These are phyloP conservation scores for Earliella scabrosa DNA, from an alignment of 1,284 basidiomycete species.

Conservation along the genomic window DNA sequence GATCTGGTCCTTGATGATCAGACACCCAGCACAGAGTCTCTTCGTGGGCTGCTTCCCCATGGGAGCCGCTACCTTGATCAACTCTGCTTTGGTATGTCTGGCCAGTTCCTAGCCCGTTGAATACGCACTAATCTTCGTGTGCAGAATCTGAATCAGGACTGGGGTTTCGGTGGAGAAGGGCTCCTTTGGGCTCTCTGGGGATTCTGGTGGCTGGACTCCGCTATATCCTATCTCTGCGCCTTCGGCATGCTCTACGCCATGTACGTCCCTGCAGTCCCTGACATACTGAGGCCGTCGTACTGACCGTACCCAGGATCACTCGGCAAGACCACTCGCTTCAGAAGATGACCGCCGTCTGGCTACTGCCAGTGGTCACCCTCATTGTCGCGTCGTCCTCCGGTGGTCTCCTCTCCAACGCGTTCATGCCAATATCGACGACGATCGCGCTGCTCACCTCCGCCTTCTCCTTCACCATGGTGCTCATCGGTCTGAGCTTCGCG, in stretches of 20 bases:
- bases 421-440: constrained; percentile 41
- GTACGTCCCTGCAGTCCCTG: too few relatives aligned
- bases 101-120: too few relatives aligned
- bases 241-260: constrained; percentile 63
- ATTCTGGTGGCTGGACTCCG: constrained; percentile 66
- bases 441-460: constrained; percentile 55
- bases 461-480: constrained; percentile 53
- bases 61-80: constrained; percentile 59
- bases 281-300: too few relatives aligned
- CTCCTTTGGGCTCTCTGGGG: constrained; percentile 59
- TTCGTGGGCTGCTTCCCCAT: constrained; percentile 66
- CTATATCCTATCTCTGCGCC: constrained; percentile 50
- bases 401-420: constrained; percentile 51
- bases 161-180: constrained; percentile 44
- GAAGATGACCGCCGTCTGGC: constrained; percentile 54
- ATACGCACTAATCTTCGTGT: too few relatives aligned
- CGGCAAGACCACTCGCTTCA: constrained; percentile 53
- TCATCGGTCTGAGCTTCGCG: constrained; percentile 55
- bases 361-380: constrained; percentile 65
- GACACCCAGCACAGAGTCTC: constrained; percentile 59
- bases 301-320: constrained; percentile 45
- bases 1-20: constrained; percentile 39
- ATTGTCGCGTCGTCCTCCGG: constrained; percentile 66
- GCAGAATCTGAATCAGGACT: constrained; percentile 38
- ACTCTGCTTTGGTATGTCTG: constrained; percentile 29